Evolutionary conservation across 495 filamentous ascomycete genomes (phyloP), one percentile per base, ranked within the genome.

Genomic region (Evansstolkia leycettana): DNA sequence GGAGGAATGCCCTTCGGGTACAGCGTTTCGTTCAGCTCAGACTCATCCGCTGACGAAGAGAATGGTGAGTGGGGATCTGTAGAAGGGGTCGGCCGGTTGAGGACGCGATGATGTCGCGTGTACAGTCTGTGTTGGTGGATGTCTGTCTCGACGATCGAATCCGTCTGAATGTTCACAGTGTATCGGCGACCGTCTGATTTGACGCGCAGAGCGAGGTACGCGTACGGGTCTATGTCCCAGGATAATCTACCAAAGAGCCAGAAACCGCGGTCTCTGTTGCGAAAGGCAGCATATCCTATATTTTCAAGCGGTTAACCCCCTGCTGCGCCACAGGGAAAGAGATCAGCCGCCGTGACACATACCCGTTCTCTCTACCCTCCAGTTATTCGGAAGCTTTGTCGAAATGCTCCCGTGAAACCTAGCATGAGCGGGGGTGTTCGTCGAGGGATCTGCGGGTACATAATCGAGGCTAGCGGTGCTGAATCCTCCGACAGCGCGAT

Each of bases 81-180:
- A 14, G 28, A 29, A 6, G 36, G 20, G 10, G 38, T 28, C 7
- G 32, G 17, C 1, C 23, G 11, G 11, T 43, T 23, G 30, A 42
- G 45, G 9, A 62, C 42, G 15, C 56, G 60, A 42, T 68, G 64
- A 33, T 75, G 75, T 52, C 76, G 79, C 12, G 81, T 73, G 57
- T 92, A 93, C 10, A 98, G 52, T 40, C 92, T 68, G 57, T 98
- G 92, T 58, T 98, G 90, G 57, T 95, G 92, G 39, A 98, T 67
- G 58, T 98, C 90, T 2, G 88, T 89, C 23, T 85, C 78, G 31
- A 93, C 80, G 35, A 96, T 74, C 1, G 81, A 81, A 41, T 98
- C 90, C 7, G 86, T 94, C 65, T 95, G 92, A 25, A 98, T 64
- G 55, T 98, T 98, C 33, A 98, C 78, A 33, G 90, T 85, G 60